Base-by-base conservation (phyloP, 352 stramenopile genomes). In the Stephanocyclus meneghinianus region DNA sequence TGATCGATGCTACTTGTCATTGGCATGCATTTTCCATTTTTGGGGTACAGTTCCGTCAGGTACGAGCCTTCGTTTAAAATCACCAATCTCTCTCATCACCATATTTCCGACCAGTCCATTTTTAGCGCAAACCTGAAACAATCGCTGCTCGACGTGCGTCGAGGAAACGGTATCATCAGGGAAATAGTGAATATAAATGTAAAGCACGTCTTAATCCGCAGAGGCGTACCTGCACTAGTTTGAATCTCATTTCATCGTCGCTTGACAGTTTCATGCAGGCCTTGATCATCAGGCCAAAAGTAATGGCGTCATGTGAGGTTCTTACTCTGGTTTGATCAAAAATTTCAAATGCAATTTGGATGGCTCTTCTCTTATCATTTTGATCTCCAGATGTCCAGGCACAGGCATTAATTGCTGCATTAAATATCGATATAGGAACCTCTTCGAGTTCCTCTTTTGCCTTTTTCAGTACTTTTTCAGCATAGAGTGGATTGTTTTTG, bases 321-420 rank as follows among this genome's bases (percentile, higher is more conserved):
- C 30, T 48, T 35, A 66, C 66, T 65, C 42, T 71, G 21, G 65
- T 65, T 30, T 66, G 47, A 37, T 74, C 47, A 37, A 84, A 77
- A 8, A 79, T 48, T 40, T 76, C 21, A 56, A 84, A 80, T 8
- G 65, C 55, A 53, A 53, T 64, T 53, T 74, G 69, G 7, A 84
- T 51, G 30, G 77, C 70, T 75, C 79, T 84, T 55, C 48, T 63
- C 60, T 75, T 73, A 2, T 37, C 50, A 11, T 50, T 51, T 44
- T 35, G 21, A 67, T 26, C 45, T 59, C 50, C 64, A 53, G 8
- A 15, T 57, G 66, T 72, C 53, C 47, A 77, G 44, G 77, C 26
- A 44, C 77, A 84, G 16, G 60, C 45, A 60, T 71, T 80, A 18
- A 84, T 84, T 65, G 77, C 77, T 56, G 71, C 65, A 76, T 84